phyloP scores from a whole-genome alignment of 768 basidiomycete species.

The Kwoniella botswanensis region DNA sequence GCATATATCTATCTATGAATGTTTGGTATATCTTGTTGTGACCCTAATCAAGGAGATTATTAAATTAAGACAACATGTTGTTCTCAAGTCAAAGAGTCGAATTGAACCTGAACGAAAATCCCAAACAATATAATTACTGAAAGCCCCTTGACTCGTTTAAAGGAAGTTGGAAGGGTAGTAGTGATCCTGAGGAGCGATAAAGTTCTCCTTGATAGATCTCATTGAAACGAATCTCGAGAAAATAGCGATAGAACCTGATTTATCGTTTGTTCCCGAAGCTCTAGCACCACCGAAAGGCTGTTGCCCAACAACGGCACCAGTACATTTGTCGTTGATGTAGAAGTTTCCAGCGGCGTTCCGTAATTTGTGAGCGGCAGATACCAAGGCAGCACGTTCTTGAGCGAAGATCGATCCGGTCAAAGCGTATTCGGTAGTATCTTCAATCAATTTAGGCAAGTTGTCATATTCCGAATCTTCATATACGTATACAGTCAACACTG shows the following conservation, averaged over 20 bases:
- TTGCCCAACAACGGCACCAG: slow-evolving; percentile 73
- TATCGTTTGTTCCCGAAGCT: slow-evolving; percentile 95
- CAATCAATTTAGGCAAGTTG: slow-evolving; percentile 81
- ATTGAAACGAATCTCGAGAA: slow-evolving; percentile 73
- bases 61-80: neutral
- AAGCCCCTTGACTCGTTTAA: slow-evolving; percentile 51
- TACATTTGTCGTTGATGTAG: slow-evolving; percentile 95
- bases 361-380: slow-evolving; percentile 77
- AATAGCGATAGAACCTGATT: slow-evolving; percentile 82
- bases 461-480: slow-evolving; percentile 88
- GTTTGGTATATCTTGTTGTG: neutral
- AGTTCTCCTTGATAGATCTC: slow-evolving; percentile 96
- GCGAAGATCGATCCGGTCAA: slow-evolving; percentile 96
- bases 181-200: slow-evolving; percentile 79
- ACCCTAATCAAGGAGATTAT: neutral
- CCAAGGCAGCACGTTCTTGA: slow-evolving; percentile 75
- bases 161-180: slow-evolving; percentile 84
- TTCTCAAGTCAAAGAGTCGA: neutral
- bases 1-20: neutral
- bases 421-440: slow-evolving; percentile 83
- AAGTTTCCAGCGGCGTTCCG: slow-evolving; percentile 94
- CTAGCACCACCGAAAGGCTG: slow-evolving; percentile 97
- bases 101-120: neutral
- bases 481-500: slow-evolving; percentile 89
- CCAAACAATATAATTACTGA: neutral